A percentile compares a stretch with the other conserved stretches of the same genome.
Evolutionary conservation across 2,329 filamentous ascomycete species (phyloP).

Genomic region (Alternaria ventricosa): DNA sequence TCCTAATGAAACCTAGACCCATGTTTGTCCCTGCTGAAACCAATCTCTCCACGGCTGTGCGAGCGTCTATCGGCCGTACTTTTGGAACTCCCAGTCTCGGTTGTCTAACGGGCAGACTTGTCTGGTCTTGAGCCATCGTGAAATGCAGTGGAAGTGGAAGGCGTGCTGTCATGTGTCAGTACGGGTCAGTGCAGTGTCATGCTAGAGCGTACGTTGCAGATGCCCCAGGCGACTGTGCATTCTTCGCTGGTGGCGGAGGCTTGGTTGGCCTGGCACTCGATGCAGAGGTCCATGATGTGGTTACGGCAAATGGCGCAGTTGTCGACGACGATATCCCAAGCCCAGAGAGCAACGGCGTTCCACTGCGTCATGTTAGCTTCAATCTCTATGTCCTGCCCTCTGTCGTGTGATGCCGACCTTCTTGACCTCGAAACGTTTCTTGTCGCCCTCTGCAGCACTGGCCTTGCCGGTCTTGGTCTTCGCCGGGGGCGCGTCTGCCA

Average conservation of each 20-base stretch:
- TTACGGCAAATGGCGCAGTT: slow-evolving; percentile 99
- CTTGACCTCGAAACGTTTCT: slow-evolving; percentile 98
- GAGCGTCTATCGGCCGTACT: slow-evolving; percentile 74
- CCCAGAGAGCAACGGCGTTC: slow-evolving; percentile 98
- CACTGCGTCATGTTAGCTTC: slow-evolving; percentile 66
- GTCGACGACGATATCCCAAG: slow-evolving; percentile 99
- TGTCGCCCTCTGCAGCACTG: slow-evolving; percentile 66
- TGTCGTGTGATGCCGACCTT: slow-evolving; percentile 68
- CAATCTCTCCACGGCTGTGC: neutral
- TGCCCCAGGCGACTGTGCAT: slow-evolving; percentile 98
- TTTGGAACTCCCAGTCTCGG: slow-evolving; percentile 99
- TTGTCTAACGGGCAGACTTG: slow-evolving; percentile 98
- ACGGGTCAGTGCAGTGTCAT: neutral
- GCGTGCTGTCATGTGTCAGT: slow-evolving; percentile 74
- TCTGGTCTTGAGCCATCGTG: slow-evolving; percentile 97
- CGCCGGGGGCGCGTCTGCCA: slow-evolving; percentile 77
- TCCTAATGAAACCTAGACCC: slow-evolving; percentile 27
- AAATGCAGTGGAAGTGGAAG: slow-evolving; percentile 99
- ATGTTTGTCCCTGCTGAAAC: slow-evolving; percentile 10
- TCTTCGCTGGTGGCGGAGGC: slow-evolving; percentile 96
- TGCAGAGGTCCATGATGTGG: slow-evolving; percentile 99
- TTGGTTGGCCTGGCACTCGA: slow-evolving; percentile 98
- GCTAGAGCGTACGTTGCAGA: slow-evolving; percentile 84
- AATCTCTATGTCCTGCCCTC: slow-evolving; percentile 4
- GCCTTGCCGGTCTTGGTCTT: slow-evolving; percentile 62